phyloP scores from a whole-genome alignment of 2,329 filamentous ascomycete genomes.

The Podosphaera fusca region DNA sequence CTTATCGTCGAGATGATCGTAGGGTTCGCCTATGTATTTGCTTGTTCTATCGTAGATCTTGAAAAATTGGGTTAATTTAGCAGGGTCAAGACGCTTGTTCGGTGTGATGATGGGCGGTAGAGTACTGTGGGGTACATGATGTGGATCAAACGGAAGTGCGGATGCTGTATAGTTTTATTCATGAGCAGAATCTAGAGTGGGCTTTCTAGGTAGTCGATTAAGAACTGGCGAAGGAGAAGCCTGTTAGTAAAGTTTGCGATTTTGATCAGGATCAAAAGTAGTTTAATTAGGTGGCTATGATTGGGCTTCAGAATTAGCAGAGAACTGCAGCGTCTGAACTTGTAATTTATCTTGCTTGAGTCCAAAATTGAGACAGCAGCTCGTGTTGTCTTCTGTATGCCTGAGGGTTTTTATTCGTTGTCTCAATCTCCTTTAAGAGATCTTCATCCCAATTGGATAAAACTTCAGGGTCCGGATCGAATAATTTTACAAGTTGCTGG shows the following conservation, averaged over 20 bases:
- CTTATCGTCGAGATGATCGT: too few species aligned
- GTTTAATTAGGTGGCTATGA: not conserved
- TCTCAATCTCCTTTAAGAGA: not conserved
- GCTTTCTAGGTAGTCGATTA: not conserved
- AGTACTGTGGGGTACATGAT: not conserved
- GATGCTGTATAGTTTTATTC: not conserved
- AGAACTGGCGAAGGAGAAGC: not conserved
- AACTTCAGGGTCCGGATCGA: too few species aligned
- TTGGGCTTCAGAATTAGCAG: not conserved
- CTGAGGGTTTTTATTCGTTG: not conserved
- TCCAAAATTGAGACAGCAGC: not conserved
- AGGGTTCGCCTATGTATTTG: too few species aligned
- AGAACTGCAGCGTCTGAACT: not conserved
- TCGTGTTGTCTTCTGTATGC: not conserved
- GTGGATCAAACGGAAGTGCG: not conserved
- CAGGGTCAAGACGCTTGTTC: not conserved
- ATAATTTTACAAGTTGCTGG: too few species aligned
- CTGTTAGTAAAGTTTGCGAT: not conserved
- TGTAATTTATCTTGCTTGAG: not conserved
- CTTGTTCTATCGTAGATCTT: not conserved
- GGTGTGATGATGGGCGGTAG: not conserved
- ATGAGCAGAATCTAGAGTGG: not conserved
- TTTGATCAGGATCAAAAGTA: not conserved
- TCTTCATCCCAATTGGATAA: not conserved
- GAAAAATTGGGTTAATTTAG: not conserved